These are phyloP conservation scores for Gleditsia sinensis DNA, from an alignment of 306 rosid genomes.

Conservation along the genomic window DNA sequence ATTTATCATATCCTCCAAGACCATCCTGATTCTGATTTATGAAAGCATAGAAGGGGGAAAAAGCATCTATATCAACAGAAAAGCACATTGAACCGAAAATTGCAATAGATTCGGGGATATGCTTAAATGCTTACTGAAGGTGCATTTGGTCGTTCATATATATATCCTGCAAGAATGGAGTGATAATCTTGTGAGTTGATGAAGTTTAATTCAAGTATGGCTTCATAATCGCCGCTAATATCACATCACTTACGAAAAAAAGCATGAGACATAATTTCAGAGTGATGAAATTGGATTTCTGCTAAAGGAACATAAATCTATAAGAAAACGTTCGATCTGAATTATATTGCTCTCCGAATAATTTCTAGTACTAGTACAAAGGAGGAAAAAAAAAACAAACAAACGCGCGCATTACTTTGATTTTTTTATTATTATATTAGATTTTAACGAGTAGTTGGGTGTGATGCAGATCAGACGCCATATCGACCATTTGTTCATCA, in stretches of 20 bases:
- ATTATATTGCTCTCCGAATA: background rate
- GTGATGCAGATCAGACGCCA: background rate
- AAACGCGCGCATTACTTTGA: background rate
- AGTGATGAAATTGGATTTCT: background rate
- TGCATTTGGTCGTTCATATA: conserved; percentile 63
- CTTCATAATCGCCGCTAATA: conserved; percentile 5
- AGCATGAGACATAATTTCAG: background rate
- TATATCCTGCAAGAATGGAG: conserved; percentile 61
- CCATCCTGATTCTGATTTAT: conserved; percentile 42
- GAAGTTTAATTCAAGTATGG: background rate
- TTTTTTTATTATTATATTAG: background rate
- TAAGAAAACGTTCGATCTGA: conserved; percentile 5
- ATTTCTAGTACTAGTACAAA: background rate
- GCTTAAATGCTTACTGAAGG: conserved; percentile 61
- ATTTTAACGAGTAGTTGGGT: background rate
- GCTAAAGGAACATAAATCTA: background rate
- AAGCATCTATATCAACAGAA: conserved; percentile 23
- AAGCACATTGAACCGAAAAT: conserved; percentile 15
- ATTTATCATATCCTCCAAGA: conserved; percentile 40
- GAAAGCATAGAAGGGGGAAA: conserved; percentile 10
- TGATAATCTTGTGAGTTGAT: background rate
- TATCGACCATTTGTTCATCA: conserved; percentile 3
- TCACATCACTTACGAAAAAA: background rate
- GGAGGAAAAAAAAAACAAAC: conserved; percentile 8
- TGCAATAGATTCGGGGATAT: conserved; percentile 19